Base-by-base conservation (phyloP, 306 rosid species). In the Cucumis cinereus region DNA sequence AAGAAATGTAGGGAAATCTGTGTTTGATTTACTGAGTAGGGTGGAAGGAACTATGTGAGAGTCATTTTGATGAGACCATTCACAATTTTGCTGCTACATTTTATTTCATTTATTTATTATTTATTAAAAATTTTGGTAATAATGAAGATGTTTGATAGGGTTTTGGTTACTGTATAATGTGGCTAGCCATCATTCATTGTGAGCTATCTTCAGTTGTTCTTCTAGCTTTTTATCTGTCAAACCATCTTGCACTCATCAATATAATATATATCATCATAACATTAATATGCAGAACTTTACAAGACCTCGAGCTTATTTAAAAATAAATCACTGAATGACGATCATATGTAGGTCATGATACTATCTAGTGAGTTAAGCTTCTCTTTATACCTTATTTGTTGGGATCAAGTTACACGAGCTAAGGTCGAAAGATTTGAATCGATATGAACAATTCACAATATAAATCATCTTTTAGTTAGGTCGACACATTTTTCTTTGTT, bases 1-100 rank as follows among this genome's bases (percentile, higher is more conserved):
- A 70, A 70, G 75, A 70, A n/a, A 68, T 68, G 55, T 70, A 41
- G 74, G 74, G 40, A 14, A 79, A 56, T 22, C 19, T 74, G 30
- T 43, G 11, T 43, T 43, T 68, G 74, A 68, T 60, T 68, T 30
- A 20, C 43, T 23, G 7, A 68, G 54, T 43, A 68, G 56, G 9
- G 74, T 68, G 74, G 36, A 43, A 43, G 74, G 56, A 43, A 68
- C 55, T 41, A 68, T 40, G 26, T 40, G 26, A 45, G 0, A 2
- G 12, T 45, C 12, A 12, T 13, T 45, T 45, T 2, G 3, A 45
- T 45, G 52, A 45, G 52, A 45, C 52, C 0, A 47, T 47, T 47
- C 19, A 43, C 75, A 69, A 6, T 69, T 69, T 69, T 69, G 56
- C 75, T 45, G 57, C 75, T 22, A 69, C 55, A 3, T 33, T 63